Conservation (phyloP, 164 flowering plant genomes). For the Vitis rotundifolia region DNA sequence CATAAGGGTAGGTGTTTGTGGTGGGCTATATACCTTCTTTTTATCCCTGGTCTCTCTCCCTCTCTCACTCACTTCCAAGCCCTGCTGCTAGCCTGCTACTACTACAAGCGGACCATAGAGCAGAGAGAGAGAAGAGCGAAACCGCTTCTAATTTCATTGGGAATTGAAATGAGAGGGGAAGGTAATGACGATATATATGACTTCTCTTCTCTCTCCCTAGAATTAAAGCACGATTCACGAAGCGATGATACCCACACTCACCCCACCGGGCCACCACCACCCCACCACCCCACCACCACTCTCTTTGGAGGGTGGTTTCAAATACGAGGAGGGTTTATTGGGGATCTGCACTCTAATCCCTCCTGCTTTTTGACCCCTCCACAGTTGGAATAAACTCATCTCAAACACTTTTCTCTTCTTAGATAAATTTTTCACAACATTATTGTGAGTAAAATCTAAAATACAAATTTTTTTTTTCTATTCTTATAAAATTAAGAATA, state of each 20-base stretch:
- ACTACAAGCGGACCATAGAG: background rate
- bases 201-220: constrained; percentile 17
- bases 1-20: constrained; percentile 6
- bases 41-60: background rate
- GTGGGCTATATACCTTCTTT: background rate
- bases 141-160: constrained; percentile 19
- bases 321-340: constrained; percentile 4
- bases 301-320: background rate
- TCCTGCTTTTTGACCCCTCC: background rate
- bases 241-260: constrained; percentile 1
- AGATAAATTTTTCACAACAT: no score
- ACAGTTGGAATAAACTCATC: no score
- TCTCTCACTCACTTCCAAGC: constrained; percentile 27
- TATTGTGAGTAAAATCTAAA: no score
- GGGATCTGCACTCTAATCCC: constrained; percentile 6
- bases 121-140: background rate
- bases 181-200: constrained; percentile 23
- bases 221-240: constrained; percentile 10
- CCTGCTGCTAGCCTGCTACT: constrained; percentile 1
- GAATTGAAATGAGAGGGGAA: constrained; percentile 21
- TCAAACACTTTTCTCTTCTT: no score
- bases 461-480: no score
- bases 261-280: background rate
- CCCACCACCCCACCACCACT: background rate
- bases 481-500: no score